Evolutionary conservation across 2,329 filamentous ascomycete genomes (phyloP).

Genomic region (Pseudodiploospora longispora): DNA sequence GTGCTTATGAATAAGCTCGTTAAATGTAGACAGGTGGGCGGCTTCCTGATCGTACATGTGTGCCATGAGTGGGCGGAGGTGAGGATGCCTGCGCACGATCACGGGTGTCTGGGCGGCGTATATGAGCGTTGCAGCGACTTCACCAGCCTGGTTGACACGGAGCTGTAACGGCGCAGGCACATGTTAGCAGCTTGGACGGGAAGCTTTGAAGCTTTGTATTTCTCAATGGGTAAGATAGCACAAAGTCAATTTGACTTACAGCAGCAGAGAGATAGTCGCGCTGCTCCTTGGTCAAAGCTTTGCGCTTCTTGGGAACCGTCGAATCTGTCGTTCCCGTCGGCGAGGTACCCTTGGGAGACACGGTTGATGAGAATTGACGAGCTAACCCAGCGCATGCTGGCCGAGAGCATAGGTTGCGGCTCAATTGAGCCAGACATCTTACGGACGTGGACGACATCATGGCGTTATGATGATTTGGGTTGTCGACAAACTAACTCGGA

Average conservation of each 20-base stretch:
- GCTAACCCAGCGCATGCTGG: neutral
- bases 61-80: slow-evolving; percentile 82
- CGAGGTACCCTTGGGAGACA: slow-evolving; percentile 10
- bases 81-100: slow-evolving; percentile 71
- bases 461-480: too few relatives aligned
- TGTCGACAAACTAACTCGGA: too few relatives aligned
- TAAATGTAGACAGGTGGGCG: slow-evolving; percentile 80
- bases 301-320: slow-evolving; percentile 32
- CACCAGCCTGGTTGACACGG: slow-evolving; percentile 94
- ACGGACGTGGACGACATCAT: too few relatives aligned
- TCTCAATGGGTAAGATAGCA: too few relatives aligned
- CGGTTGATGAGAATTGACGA: slow-evolving; percentile 1
- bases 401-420: too few relatives aligned
- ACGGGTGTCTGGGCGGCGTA: slow-evolving; percentile 82
- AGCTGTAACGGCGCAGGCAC: slow-evolving; percentile 39
- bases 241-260: slow-evolving; percentile 30
- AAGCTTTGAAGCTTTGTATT: slow-evolving; percentile 1
- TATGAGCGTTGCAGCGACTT: slow-evolving; percentile 92
- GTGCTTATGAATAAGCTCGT: slow-evolving; percentile 71
- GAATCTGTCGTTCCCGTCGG: slow-evolving; percentile 12
- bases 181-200: too few relatives aligned
- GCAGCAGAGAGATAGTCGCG: slow-evolving; percentile 68
- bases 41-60: slow-evolving; percentile 99
- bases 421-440: too few relatives aligned
- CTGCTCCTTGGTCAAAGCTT: slow-evolving; percentile 62